A percentile compares a stretch with the other conserved stretches of the same genome.
These are phyloP conservation scores for Cadophora sp. DNA, from an alignment of 2,329 filamentous ascomycete genomes.

Conservation along the genomic window DNA sequence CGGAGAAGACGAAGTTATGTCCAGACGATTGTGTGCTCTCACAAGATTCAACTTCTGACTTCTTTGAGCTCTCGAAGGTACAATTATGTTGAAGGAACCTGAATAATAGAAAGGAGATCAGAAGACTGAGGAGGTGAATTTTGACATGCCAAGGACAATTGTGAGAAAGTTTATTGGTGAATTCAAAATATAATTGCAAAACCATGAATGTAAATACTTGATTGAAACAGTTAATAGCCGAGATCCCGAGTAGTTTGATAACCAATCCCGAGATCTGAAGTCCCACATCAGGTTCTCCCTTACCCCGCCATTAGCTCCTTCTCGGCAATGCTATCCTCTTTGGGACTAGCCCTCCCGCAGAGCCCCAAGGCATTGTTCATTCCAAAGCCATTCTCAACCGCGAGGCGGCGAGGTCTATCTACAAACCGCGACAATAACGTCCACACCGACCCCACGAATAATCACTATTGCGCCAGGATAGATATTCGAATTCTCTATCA, in stretches of 20 bases:
- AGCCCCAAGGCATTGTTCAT: conserved; percentile 26
- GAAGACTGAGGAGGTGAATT: too few species aligned
- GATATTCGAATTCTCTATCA: background rate
- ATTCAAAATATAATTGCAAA: background rate
- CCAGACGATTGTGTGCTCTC: background rate
- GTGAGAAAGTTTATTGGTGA: background rate
- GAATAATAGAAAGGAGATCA: background rate
- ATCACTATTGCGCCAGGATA: background rate
- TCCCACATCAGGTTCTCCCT: background rate
- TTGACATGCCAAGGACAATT: too few species aligned
- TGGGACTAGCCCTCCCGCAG: conserved; percentile 33
- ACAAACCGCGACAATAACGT: conserved; percentile 11
- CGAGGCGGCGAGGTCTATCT: background rate
- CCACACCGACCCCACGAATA: background rate
- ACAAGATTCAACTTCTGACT: background rate
- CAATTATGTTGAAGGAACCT: background rate
- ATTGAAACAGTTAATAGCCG: background rate
- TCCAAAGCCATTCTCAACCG: background rate
- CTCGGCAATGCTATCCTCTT: background rate
- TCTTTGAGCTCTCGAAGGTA: background rate
- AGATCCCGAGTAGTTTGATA: background rate
- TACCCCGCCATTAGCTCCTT: conserved; percentile 13
- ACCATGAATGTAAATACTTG: background rate
- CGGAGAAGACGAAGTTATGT: background rate
- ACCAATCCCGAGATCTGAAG: background rate